phyloP scores from a whole-genome alignment of 2,329 filamentous ascomycete species.

The Colletotrichum lentis region DNA sequence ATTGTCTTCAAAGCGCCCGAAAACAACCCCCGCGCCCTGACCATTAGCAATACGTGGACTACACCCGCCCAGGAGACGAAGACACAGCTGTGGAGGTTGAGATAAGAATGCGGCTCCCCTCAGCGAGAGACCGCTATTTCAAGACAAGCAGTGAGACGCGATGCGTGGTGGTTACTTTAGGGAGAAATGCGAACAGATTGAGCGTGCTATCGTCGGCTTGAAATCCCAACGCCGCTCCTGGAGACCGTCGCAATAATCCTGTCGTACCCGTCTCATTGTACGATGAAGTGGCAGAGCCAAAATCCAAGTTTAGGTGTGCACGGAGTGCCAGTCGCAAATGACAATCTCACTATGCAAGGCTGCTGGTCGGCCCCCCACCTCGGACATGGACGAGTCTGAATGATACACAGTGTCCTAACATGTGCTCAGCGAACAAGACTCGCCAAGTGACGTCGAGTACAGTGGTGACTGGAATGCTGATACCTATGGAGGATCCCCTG shows the following conservation, averaged over 20 bases:
- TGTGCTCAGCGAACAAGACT: not conserved
- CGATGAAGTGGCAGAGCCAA: not conserved
- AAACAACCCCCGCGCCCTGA: constrained; percentile 73
- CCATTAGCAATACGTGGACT: constrained; percentile 71
- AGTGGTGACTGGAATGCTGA: not conserved
- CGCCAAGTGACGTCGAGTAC: too few species aligned
- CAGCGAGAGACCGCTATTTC: not conserved
- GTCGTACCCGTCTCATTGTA: not conserved
- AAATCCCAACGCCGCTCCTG: not conserved
- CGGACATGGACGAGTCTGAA: not conserved
- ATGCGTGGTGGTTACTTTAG: not conserved
- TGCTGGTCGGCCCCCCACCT: not conserved
- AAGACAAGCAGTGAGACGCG: not conserved
- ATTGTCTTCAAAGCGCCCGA: constrained; percentile 75
- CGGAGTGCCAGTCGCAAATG: not conserved
- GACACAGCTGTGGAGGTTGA: constrained; percentile 61
- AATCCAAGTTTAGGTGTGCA: not conserved
- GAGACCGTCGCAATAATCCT: not conserved
- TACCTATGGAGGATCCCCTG: not conserved
- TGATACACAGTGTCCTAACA: not conserved
- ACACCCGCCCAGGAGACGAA: constrained; percentile 52
- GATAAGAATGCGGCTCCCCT: constrained; percentile 43
- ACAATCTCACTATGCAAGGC: not conserved
- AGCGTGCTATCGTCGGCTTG: too few species aligned
- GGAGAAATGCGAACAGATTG: not conserved